Conservation (phyloP, 2,329 filamentous ascomycete species). For the Sarocladium brachiariae region DNA sequence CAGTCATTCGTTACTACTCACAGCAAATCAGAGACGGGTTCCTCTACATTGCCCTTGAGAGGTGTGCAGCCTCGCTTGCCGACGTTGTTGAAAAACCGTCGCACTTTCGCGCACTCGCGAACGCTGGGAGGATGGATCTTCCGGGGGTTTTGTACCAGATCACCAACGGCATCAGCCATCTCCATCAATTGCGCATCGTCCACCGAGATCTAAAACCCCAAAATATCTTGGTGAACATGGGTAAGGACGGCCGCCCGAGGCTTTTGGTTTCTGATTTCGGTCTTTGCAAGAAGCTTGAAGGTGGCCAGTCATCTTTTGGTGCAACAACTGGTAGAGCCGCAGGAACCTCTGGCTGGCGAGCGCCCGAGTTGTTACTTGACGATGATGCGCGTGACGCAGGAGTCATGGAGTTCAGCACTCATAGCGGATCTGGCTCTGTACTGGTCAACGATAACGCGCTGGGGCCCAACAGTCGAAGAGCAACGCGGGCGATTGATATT, state of each 20-base stretch:
- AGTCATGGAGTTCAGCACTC: conserved; percentile 43
- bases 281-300: conserved; percentile 93
- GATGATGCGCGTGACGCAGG: conserved; percentile 55
- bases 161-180: conserved; percentile 77
- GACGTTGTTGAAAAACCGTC: conserved; percentile 78
- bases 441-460: conserved; percentile 50
- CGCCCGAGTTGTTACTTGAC: conserved; percentile 82
- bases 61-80: conserved; percentile 87
- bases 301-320: conserved; percentile 88
- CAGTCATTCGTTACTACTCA: conserved; percentile 91
- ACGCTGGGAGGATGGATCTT: conserved; percentile 66
- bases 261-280: conserved; percentile 96
- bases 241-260: conserved; percentile 64
- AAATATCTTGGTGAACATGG: conserved; percentile 83
- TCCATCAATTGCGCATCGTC: conserved; percentile 89
- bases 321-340: conserved; percentile 90
- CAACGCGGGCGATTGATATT: conserved; percentile 93
- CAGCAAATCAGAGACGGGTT: conserved; percentile 86
- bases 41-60: conserved; percentile 90
- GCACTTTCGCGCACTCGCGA: conserved; percentile 60
- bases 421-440: conserved; percentile 55
- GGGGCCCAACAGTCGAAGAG: conserved; percentile 57
- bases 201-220: conserved; percentile 97
- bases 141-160: conserved; percentile 82
- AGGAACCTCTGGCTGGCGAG: conserved; percentile 93